A percentile compares a stretch with the other conserved stretches of the same genome.
These are phyloP conservation scores for Crataegus laevigata DNA, from an alignment of 306 rosid genomes.

Conservation along the genomic window DNA sequence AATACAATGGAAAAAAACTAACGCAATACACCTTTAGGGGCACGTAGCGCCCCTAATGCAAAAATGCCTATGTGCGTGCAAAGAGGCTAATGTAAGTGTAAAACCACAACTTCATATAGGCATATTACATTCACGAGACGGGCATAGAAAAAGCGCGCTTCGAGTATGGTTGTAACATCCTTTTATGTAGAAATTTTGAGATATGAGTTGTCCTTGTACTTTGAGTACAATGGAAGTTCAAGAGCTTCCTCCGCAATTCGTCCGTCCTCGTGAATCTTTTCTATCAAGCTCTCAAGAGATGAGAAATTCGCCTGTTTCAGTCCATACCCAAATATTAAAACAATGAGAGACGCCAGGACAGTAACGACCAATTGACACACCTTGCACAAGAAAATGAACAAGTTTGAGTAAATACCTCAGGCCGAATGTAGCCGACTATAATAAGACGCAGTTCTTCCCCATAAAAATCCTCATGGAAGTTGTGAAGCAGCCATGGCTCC, in stretches of 20 bases:
- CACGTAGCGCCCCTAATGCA: too few species aligned
- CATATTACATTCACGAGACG: too few species aligned
- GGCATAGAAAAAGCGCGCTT: too few species aligned
- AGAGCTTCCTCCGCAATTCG: conserved; percentile 72
- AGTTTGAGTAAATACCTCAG: conserved; percentile 52
- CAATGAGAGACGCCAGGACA: neutral
- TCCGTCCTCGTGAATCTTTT: conserved; percentile 76
- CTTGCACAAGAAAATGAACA: neutral
- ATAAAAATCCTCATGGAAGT: conserved; percentile 71
- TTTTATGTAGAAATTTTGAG: conserved; percentile 24
- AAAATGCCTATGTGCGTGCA: too few species aligned
- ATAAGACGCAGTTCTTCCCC: conserved; percentile 78
- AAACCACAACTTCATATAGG: too few species aligned
- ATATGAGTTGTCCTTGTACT: conserved; percentile 50
- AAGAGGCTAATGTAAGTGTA: too few species aligned
- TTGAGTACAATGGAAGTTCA: conserved; percentile 77
- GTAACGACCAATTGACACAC: neutral
- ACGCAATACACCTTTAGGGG: too few species aligned
- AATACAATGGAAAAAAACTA: too few species aligned
- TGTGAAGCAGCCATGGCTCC: conserved; percentile 99
- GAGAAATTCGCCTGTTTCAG: conserved; percentile 70
- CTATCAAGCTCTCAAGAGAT: conserved; percentile 63
- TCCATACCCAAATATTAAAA: conserved; percentile 3
- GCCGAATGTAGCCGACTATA: conserved; percentile 86
- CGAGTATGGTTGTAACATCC: neutral